Conservation (phyloP, 495 filamentous ascomycete genomes). For the Zalerion maritima region DNA sequence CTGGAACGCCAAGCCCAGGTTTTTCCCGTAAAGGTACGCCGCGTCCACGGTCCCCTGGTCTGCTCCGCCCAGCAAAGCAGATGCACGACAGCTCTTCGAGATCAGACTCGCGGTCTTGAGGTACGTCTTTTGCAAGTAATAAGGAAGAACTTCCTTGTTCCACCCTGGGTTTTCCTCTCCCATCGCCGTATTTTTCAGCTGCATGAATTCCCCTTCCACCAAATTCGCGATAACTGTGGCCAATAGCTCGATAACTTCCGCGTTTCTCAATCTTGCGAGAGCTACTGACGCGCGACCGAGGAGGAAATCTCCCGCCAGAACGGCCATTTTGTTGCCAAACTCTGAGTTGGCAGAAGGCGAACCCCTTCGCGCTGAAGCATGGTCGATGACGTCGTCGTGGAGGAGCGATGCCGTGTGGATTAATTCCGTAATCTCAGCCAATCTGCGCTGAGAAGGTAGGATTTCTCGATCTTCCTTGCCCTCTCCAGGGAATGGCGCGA, state of each 20-base stretch:
- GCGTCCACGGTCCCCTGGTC: slow-evolving; percentile 72
- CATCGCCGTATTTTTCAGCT: slow-evolving; percentile 84
- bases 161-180: slow-evolving; percentile 72
- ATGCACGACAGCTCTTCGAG: slow-evolving; percentile 83
- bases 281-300: slow-evolving; percentile 88
- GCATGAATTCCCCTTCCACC: slow-evolving; percentile 98
- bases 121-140: slow-evolving; percentile 98
- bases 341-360: slow-evolving; percentile 78
- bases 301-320: slow-evolving; percentile 88
- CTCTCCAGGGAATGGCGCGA: slow-evolving; percentile 32
- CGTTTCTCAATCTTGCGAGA: slow-evolving; percentile 74
- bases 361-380: slow-evolving; percentile 67
- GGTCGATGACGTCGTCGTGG: slow-evolving; percentile 96
- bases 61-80: slow-evolving; percentile 69
- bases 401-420: slow-evolving; percentile 94
- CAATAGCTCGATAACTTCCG: slow-evolving; percentile 86
- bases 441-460: slow-evolving; percentile 76
- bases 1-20: slow-evolving; percentile 89
- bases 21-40: slow-evolving; percentile 81
- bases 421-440: slow-evolving; percentile 92
- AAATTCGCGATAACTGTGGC: slow-evolving; percentile 95
- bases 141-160: slow-evolving; percentile 73
- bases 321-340: slow-evolving; percentile 98
- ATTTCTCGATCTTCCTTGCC: slow-evolving; percentile 53
- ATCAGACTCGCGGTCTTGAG: slow-evolving; percentile 92